Base-by-base conservation (phyloP, 2,329 filamentous ascomycete genomes). In the Drechslerella coelobrocha region DNA sequence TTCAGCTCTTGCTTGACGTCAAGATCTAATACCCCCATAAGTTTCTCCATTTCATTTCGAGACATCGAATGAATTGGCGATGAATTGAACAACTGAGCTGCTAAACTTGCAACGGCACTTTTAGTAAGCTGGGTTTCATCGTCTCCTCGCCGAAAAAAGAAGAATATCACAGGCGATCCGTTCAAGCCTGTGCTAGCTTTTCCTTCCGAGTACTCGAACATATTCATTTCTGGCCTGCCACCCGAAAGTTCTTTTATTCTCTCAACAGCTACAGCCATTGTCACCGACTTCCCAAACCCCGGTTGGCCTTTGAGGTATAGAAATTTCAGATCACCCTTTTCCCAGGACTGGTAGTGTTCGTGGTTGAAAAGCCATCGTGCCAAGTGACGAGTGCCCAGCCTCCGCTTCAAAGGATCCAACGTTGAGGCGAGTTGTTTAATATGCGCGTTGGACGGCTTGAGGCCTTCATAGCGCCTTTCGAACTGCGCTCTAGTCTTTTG, bases 61-160 rank as follows among this genome's bases (percentile, higher is more conserved):
- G 55, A 51, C 14, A 51, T 23, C 4, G 48, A 24, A 21, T 68
- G 37, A 2, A 50, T 26, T 0, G 21, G 37, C 34, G 34, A 5
- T 39, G 17, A 6, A n/a, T 47, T 27, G 29, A 68, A 61, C 17
- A 68, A 37, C 21, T 68, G 63, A 27, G 65, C 41, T 2, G 59
- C 21, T 8, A 69, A 27, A 27, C 43, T 52, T 3, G 57, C 52
- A 43, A 59, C 19, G 2, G 43, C 65, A 27, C 51, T 43, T 1
- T 31, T 37, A 1, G 57, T 57, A 34, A 62, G 52, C 24, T 69
- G 65, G 2, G 52, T 69, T 19, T 51, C 34, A 24, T 62, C 57
- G 26, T 69, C 65, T 50, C 65, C 65, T 26, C 65, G 29, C 41
- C 61, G 61, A 34, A 69, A 69, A 26, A 69, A 69, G 54, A 69